Evolutionary conservation across 768 basidiomycete species (phyloP).

Genomic region (Kwoniella dendrophila): DNA sequence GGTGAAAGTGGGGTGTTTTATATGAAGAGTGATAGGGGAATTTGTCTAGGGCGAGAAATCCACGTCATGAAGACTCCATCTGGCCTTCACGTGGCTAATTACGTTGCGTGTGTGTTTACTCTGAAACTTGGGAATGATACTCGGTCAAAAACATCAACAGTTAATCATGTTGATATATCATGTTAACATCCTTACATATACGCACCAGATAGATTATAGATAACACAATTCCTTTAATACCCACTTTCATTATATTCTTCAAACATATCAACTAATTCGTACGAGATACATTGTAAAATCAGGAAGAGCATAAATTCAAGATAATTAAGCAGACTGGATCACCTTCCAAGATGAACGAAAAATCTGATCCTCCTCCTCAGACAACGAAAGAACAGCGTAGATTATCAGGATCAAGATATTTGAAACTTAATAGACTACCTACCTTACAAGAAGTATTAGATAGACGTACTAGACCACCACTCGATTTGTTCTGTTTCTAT

Average conservation of each 20-base stretch:
- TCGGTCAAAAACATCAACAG: neutral
- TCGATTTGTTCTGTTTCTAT: slow-evolving; percentile 98
- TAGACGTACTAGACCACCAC: slow-evolving; percentile 85
- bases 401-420: slow-evolving; percentile 38
- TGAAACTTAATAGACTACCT: slow-evolving; percentile 52
- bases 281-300: too few species aligned
- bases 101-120: neutral
- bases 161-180: too few species aligned
- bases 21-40: neutral
- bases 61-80: slow-evolving; percentile 12
- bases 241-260: neutral
- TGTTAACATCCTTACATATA: neutral
- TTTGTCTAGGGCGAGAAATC: neutral
- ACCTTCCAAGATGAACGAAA: slow-evolving; percentile 35
- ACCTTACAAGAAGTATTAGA: slow-evolving; percentile 75
- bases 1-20: neutral
- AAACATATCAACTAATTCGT: too few species aligned
- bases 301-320: too few species aligned
- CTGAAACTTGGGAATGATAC: slow-evolving; percentile 1
- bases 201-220: neutral
- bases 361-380: neutral
- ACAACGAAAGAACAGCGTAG: slow-evolving; percentile 39
- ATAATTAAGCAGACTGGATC: too few species aligned
- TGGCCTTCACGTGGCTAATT: neutral
- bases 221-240: slow-evolving; percentile 1